A percentile compares a stretch with the other conserved stretches of the same genome.
These are phyloP conservation scores for Capronia americana DNA, from an alignment of 2,329 filamentous ascomycete species.

Conservation along the genomic window DNA sequence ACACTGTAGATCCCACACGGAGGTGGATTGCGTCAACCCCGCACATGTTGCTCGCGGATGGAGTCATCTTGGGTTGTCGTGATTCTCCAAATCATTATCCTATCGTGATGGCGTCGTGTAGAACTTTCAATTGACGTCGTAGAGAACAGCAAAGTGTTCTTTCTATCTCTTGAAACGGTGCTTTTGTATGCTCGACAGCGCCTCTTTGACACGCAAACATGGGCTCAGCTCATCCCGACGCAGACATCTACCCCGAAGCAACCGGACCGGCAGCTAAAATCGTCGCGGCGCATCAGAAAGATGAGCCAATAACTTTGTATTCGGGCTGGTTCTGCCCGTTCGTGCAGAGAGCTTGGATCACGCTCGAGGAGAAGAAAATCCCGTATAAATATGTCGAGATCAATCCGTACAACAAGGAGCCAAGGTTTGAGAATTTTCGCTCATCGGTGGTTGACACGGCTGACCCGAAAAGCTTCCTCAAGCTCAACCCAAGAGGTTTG, in stretches of 20 bases:
- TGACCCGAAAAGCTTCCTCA: conserved; percentile 58
- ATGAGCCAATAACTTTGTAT: conserved; percentile 65
- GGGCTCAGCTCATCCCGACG: conserved; percentile 46
- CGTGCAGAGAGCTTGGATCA: conserved; percentile 74
- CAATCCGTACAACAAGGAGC: conserved; percentile 75
- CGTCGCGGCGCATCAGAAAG: conserved; percentile 45
- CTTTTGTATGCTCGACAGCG: background rate
- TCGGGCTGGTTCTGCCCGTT: conserved; percentile 75
- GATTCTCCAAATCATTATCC: conserved; percentile 3
- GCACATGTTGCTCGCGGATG: background rate
- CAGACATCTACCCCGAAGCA: conserved; percentile 53
- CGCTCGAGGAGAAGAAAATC: conserved; percentile 74
- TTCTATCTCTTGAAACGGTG: background rate
- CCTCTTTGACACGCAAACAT: conserved; percentile 20
- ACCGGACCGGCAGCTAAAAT: conserved; percentile 52
- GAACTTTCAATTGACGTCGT: background rate
- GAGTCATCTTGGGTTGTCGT: conserved; percentile 1
- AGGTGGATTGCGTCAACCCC: background rate
- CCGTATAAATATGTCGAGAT: conserved; percentile 78
- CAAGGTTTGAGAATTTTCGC: conserved; percentile 23
- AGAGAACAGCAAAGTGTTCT: background rate
- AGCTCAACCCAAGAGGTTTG: conserved; percentile 75
- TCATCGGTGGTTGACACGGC: background rate
- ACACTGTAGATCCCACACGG: background rate
- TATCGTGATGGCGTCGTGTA: background rate